phyloP scores from a whole-genome alignment of 371 early-diverging fungal species.

The Zychaea mexicana region DNA sequence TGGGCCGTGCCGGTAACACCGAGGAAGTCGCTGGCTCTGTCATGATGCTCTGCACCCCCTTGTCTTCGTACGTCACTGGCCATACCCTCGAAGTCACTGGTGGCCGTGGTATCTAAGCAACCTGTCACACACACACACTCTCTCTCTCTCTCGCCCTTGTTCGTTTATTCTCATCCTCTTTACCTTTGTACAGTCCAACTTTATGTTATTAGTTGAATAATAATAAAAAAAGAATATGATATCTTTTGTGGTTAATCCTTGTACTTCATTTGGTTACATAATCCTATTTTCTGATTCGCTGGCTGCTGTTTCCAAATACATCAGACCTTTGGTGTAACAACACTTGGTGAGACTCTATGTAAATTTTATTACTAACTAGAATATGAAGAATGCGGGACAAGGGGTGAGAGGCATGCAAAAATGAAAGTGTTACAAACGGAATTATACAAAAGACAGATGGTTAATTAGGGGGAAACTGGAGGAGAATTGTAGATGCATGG shows the following conservation, averaged over 20 bases:
- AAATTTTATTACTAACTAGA: constrained; percentile 5
- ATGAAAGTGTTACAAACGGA: not conserved
- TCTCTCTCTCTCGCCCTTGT: not conserved
- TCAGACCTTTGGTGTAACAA: not conserved
- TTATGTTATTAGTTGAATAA: not conserved
- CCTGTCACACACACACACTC: not conserved
- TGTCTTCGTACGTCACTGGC: constrained; percentile 65
- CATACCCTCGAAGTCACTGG: constrained; percentile 72
- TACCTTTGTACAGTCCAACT: not conserved
- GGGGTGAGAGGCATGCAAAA: not conserved
- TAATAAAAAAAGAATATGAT: too few relatives aligned
- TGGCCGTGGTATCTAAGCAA: constrained; percentile 66
- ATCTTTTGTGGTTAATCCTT: not conserved
- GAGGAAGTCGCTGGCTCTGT: constrained; percentile 72
- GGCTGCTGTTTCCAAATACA: not conserved
- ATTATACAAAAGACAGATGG: not conserved
- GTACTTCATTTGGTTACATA: too few relatives aligned
- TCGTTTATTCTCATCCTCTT: too few relatives aligned
- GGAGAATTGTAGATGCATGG: not conserved
- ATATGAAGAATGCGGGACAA: not conserved
- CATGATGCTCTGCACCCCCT: constrained; percentile 66
- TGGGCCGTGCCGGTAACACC: constrained; percentile 65
- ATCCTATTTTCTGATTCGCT: not conserved
- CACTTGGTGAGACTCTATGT: not conserved
- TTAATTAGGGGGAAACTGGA: not conserved